These are phyloP conservation scores for Paracoccidioides brasiliensis DNA, from an alignment of 2,329 filamentous ascomycete species.

Conservation along the genomic window DNA sequence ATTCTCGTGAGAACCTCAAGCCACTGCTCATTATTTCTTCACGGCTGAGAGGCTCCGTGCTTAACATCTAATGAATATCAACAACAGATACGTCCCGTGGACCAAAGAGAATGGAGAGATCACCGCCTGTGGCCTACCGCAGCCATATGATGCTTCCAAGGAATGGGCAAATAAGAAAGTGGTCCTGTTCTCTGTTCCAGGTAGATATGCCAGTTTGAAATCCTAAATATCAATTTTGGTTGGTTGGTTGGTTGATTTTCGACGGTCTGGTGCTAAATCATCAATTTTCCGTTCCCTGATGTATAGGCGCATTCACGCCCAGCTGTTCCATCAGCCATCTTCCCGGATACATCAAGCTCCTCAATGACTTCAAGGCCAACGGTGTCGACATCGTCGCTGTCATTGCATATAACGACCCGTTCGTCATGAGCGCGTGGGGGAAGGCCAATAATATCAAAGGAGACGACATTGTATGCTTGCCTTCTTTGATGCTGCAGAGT, in stretches of 20 bases:
- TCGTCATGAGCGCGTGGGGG: slow-evolving; percentile 78
- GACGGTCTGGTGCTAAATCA: not conserved
- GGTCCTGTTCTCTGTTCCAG: slow-evolving; percentile 55
- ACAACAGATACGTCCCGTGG: slow-evolving; percentile 60
- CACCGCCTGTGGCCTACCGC: slow-evolving; percentile 64
- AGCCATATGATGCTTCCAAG: slow-evolving; percentile 67
- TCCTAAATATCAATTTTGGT: not conserved
- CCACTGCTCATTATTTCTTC: too few relatives aligned
- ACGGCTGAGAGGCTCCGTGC: not conserved
- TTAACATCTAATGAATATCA: slow-evolving; percentile 7
- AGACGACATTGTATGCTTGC: slow-evolving; percentile 48
- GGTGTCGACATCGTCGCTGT: slow-evolving; percentile 72
- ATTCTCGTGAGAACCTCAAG: slow-evolving; percentile 49
- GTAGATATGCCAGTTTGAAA: slow-evolving; percentile 34
- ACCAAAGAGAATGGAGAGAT: slow-evolving; percentile 54
- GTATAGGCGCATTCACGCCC: slow-evolving; percentile 64
- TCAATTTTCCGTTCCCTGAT: not conserved
- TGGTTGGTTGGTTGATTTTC: not conserved
- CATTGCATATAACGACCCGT: slow-evolving; percentile 74
- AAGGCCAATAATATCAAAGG: slow-evolving; percentile 72
- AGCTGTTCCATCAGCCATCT: slow-evolving; percentile 73
- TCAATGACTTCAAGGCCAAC: slow-evolving; percentile 59
- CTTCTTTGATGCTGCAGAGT: not conserved
- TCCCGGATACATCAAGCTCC: slow-evolving; percentile 63
- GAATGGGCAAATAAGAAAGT: slow-evolving; percentile 60